Evolutionary conservation across 805 yeast species (phyloP).

Genomic region (Sugiyamaella qingdaonensis): DNA sequence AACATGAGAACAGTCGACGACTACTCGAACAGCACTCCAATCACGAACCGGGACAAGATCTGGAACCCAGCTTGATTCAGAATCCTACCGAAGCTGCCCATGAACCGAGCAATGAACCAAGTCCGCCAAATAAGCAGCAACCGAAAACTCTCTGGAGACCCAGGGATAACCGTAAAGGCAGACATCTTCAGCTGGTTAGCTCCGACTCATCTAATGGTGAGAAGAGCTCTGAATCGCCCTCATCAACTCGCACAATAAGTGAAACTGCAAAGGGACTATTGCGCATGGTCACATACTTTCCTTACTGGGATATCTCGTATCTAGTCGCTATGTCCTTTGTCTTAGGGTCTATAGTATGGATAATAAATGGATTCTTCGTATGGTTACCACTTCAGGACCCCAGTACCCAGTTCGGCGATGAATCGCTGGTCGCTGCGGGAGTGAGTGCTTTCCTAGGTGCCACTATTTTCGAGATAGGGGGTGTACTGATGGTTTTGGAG

Average conservation of each 20-base stretch:
- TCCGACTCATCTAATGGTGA: neutral
- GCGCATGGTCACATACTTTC: slow-evolving; percentile 11
- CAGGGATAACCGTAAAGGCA: slow-evolving; percentile 16
- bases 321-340: slow-evolving; percentile 14
- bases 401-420: slow-evolving; percentile 10
- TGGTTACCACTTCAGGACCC: slow-evolving; percentile 17
- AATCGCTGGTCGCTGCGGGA: slow-evolving; percentile 14
- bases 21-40: too few relatives aligned
- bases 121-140: too few relatives aligned
- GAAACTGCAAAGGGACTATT: slow-evolving; percentile 5
- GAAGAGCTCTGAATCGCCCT: neutral
- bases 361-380: slow-evolving; percentile 17
- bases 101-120: too few relatives aligned
- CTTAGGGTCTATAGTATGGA: slow-evolving; percentile 18
- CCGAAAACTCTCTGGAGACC: too few relatives aligned
- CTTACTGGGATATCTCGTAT: slow-evolving; percentile 18
- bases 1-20: too few relatives aligned
- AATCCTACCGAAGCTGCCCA: too few relatives aligned
- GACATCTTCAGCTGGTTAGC: slow-evolving; percentile 10
- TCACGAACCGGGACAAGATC: too few relatives aligned
- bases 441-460: slow-evolving; percentile 19
- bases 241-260: too few relatives aligned
- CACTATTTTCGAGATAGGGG: slow-evolving; percentile 17
- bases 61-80: too few relatives aligned
- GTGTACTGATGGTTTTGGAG: slow-evolving; percentile 16